Conservation (phyloP, 2,329 filamentous ascomycete species). For the Aspergillus ibericus region DNA sequence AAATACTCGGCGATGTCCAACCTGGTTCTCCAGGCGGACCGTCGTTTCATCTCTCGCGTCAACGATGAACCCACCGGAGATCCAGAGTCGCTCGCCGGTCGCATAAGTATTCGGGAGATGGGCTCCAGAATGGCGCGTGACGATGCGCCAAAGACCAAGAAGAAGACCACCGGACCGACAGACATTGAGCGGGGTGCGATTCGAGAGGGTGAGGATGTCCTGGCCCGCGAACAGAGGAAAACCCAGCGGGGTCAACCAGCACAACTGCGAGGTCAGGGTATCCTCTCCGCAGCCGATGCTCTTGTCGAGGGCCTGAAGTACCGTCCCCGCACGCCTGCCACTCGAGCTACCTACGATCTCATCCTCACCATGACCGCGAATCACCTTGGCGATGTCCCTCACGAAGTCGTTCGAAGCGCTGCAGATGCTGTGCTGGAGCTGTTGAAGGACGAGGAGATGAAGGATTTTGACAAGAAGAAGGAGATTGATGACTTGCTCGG, state of each 20-base stretch:
- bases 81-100: constrained; percentile 92
- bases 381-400: constrained; percentile 86
- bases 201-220: constrained; percentile 77
- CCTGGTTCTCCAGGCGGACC: constrained; percentile 99
- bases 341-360: constrained; percentile 88
- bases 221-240: constrained; percentile 82
- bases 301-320: constrained; percentile 90
- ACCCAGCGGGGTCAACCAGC: constrained; percentile 72
- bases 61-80: constrained; percentile 95
- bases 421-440: constrained; percentile 89
- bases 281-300: constrained; percentile 80
- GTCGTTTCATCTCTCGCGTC: constrained; percentile 87
- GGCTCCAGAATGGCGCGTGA: constrained; percentile 80
- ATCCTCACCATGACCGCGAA: constrained; percentile 88
- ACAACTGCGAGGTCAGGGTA: constrained; percentile 70
- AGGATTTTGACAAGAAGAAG: constrained; percentile 98
- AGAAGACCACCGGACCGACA: constrained; percentile 62
- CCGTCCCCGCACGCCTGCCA: constrained; percentile 85
- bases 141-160: constrained; percentile 77
- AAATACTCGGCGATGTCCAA: constrained; percentile 99
- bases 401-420: constrained; percentile 88
- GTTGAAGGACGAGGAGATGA: constrained; percentile 91
- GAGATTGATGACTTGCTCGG: constrained; percentile 93
- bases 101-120: constrained; percentile 94
- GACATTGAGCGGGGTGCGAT: constrained; percentile 73